A percentile compares a stretch with the other conserved stretches of the same genome.
phyloP scores from a whole-genome alignment of 169 alveolate species.

The Plasmodium vivax region DNA sequence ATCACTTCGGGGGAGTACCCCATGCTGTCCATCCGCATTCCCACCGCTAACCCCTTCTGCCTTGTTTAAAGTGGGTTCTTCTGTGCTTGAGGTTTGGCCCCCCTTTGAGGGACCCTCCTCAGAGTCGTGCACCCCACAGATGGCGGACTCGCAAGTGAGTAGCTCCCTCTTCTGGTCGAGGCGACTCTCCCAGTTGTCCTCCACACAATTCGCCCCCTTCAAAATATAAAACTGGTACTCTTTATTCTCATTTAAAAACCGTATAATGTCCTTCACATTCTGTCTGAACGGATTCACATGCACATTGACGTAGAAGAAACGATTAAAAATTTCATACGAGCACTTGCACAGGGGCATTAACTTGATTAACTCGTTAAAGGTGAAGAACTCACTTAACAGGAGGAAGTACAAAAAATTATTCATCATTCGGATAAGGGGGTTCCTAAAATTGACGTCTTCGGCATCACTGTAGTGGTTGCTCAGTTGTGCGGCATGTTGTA shows the following conservation, averaged over 20 bases:
- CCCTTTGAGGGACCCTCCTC: neutral
- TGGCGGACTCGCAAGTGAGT: neutral
- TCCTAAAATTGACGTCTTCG: constrained; percentile 29
- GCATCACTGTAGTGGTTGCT: neutral
- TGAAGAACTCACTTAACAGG: constrained; percentile 57
- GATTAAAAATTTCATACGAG: constrained; percentile 38
- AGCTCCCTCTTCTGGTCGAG: constrained; percentile 14
- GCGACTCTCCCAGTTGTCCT: neutral
- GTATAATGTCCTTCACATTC: constrained; percentile 38
- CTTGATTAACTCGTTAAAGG: constrained; percentile 41
- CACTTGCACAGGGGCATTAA: constrained; percentile 61
- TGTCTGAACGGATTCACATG: constrained; percentile 70
- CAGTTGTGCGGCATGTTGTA: neutral
- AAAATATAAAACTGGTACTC: constrained; percentile 62
- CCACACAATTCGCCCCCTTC: neutral
- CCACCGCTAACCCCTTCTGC: neutral
- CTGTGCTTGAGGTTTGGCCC: neutral
- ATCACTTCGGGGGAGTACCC: neutral
- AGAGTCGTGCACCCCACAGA: neutral
- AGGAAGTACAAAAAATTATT: constrained; percentile 61
- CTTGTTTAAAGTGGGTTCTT: neutral
- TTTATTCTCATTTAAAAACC: constrained; percentile 42
- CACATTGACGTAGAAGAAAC: constrained; percentile 38
- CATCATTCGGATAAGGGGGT: constrained; percentile 41
- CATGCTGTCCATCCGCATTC: neutral